Percentiles rank a stretch among this genome's conserved stretches.
Conservation (phyloP, 345 rosid genomes). For the Firmiana major region DNA sequence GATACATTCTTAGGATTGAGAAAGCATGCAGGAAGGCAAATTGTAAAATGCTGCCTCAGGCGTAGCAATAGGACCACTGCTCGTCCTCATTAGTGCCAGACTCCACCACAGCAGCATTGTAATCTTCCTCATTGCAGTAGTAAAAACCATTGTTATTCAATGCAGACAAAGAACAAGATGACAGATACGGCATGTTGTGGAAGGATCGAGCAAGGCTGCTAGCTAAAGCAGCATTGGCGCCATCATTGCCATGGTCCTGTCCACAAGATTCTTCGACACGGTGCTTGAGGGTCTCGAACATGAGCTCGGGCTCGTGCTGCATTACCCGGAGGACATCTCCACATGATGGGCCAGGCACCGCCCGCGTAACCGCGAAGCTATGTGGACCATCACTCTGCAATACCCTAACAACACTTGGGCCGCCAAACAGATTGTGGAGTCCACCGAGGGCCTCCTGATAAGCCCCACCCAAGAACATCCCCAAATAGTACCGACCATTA, state of each 20-base stretch:
- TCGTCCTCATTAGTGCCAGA: slow-evolving; percentile 48
- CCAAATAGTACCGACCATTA: slow-evolving; percentile 55
- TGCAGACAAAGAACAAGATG: slow-evolving; percentile 63
- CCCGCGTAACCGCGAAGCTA: slow-evolving; percentile 85
- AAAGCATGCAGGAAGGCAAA: not conserved
- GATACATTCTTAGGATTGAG: slow-evolving; percentile 28
- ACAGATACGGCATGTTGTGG: slow-evolving; percentile 86
- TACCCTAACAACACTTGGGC: slow-evolving; percentile 84
- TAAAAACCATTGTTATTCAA: slow-evolving; percentile 51
- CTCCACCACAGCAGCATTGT: slow-evolving; percentile 32
- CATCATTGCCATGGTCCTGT: slow-evolving; percentile 19
- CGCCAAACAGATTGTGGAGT: slow-evolving; percentile 85
- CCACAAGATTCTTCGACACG: slow-evolving; percentile 62
- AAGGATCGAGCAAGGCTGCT: slow-evolving; percentile 61
- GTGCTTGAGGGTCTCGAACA: slow-evolving; percentile 91
- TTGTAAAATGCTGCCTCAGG: slow-evolving; percentile 28
- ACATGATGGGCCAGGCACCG: slow-evolving; percentile 71
- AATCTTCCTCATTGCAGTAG: slow-evolving; percentile 50
- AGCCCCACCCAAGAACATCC: slow-evolving; percentile 99
- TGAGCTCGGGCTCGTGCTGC: slow-evolving; percentile 97
- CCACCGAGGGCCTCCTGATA: slow-evolving; percentile 99
- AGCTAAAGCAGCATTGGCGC: slow-evolving; percentile 38
- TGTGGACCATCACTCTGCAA: slow-evolving; percentile 91
- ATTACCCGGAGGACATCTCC: slow-evolving; percentile 88
- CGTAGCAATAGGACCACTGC: slow-evolving; percentile 70